phyloP scores from a whole-genome alignment of 1,284 basidiomycete species.

The Kwoniella shivajii region DNA sequence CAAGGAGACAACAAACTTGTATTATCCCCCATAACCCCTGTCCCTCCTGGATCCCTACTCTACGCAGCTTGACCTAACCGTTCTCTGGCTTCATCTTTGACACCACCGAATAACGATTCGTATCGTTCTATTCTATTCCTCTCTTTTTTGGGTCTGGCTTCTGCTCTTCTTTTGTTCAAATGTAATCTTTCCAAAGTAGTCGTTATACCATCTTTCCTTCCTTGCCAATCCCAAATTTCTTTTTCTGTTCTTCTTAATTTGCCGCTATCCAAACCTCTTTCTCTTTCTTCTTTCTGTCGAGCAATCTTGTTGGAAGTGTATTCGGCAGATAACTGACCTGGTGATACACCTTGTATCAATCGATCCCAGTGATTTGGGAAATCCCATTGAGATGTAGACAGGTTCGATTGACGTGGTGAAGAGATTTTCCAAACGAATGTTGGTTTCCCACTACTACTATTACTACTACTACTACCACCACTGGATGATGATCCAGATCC shows the following conservation, averaged over 20 bases:
- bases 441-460: slow-evolving; percentile 4
- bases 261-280: slow-evolving; percentile 8
- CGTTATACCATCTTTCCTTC: slow-evolving; percentile 33
- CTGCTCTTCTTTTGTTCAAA: slow-evolving; percentile 36
- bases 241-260: slow-evolving; percentile 8
- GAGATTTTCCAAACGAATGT: slow-evolving; percentile 16
- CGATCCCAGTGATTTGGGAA: slow-evolving; percentile 27
- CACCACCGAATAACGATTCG: neutral
- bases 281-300: slow-evolving; percentile 5
- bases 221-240: slow-evolving; percentile 29
- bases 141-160: slow-evolving; percentile 35
- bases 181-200: slow-evolving; percentile 37
- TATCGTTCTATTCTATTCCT: slow-evolving; percentile 10
- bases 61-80: neutral
- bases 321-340: slow-evolving; percentile 6
- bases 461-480: neutral
- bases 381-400: slow-evolving; percentile 1
- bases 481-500: slow-evolving; percentile 4
- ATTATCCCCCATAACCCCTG: neutral
- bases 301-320: slow-evolving; percentile 1
- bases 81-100: neutral
- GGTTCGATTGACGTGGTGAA: neutral
- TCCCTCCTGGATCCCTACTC: neutral
- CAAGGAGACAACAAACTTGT: no score
- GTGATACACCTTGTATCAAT: slow-evolving; percentile 16